Conservation (phyloP, 1,284 basidiomycete genomes). For the Microbotryomycetes sp. region DNA sequence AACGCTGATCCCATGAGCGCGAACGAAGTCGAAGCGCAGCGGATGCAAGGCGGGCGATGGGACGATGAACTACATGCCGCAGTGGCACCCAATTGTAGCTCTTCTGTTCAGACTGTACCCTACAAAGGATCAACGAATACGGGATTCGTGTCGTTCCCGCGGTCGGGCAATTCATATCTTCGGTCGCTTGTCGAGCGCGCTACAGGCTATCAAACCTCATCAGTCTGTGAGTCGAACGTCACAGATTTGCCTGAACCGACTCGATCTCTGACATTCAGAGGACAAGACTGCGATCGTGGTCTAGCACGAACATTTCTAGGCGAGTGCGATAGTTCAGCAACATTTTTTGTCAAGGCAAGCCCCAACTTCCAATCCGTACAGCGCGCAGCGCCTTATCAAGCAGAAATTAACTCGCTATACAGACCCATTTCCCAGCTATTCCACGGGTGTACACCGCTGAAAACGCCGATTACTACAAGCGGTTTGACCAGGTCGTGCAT, state of each 20-base stretch:
- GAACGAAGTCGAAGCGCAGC: constrained; percentile 8
- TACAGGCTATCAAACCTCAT: constrained; percentile 29
- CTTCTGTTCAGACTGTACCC: background rate
- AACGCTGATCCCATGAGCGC: constrained; percentile 2
- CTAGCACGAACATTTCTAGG: constrained; percentile 27
- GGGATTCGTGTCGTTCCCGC: constrained; percentile 19
- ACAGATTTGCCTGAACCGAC: background rate
- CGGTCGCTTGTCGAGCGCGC: constrained; percentile 27
- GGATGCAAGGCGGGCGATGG: constrained; percentile 19
- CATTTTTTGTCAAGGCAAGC: constrained; percentile 29
- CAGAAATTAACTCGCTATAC: no score
- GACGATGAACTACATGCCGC: constrained; percentile 14
- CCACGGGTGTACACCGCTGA: background rate
- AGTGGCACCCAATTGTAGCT: constrained; percentile 10
- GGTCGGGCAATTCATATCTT: constrained; percentile 29
- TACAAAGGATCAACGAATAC: constrained; percentile 5
- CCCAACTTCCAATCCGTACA: no score
- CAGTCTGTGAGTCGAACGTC: constrained; percentile 10
- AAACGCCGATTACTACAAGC: constrained; percentile 1
- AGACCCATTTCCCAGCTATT: constrained; percentile 19
- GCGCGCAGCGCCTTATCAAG: no score
- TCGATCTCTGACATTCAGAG: background rate
- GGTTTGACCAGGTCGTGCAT: constrained; percentile 25
- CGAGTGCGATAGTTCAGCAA: constrained; percentile 27
- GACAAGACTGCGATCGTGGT: constrained; percentile 29